A percentile compares a stretch with the other conserved stretches of the same genome.
These are phyloP conservation scores for Gossypium turneri DNA, from an alignment of 345 rosid species.

Conservation along the genomic window DNA sequence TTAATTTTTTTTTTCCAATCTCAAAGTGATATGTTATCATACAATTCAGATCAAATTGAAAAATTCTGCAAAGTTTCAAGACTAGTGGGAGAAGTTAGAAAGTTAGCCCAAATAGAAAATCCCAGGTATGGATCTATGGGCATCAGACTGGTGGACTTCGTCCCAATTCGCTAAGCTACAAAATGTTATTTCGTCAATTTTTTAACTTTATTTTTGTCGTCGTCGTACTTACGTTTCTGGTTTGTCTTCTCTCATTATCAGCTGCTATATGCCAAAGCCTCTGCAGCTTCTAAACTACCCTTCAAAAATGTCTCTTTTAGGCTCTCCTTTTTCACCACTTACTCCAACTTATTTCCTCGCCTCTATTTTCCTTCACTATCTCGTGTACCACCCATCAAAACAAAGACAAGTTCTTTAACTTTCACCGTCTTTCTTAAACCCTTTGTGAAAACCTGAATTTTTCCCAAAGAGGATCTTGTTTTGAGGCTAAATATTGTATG, in stretches of 20 bases:
- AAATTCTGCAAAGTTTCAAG: no score
- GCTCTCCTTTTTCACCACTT: slow-evolving; percentile 10
- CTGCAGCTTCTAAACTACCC: slow-evolving; percentile 28
- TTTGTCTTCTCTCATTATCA: slow-evolving; percentile 23
- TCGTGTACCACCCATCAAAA: slow-evolving; percentile 21
- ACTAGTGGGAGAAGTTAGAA: no score
- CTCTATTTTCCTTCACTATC: slow-evolving; percentile 2
- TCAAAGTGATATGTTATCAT: no score
- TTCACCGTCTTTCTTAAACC: slow-evolving; percentile 31
- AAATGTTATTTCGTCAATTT: background rate
- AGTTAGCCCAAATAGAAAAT: background rate
- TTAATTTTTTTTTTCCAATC: background rate
- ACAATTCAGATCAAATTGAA: no score
- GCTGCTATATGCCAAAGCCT: slow-evolving; percentile 40
- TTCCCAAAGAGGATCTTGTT: background rate
- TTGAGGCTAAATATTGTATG: background rate
- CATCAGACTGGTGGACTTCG: background rate
- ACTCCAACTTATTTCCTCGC: slow-evolving; percentile 20
- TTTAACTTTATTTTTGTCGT: background rate
- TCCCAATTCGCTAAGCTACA: background rate
- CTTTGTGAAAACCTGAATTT: background rate
- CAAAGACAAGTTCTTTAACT: slow-evolving; percentile 13
- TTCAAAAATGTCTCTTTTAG: slow-evolving; percentile 29
- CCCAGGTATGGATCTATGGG: background rate
- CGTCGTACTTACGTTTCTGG: background rate